Base-by-base conservation (phyloP, 768 basidiomycete species). In the Cystofilobasidium bisporidii region DNA sequence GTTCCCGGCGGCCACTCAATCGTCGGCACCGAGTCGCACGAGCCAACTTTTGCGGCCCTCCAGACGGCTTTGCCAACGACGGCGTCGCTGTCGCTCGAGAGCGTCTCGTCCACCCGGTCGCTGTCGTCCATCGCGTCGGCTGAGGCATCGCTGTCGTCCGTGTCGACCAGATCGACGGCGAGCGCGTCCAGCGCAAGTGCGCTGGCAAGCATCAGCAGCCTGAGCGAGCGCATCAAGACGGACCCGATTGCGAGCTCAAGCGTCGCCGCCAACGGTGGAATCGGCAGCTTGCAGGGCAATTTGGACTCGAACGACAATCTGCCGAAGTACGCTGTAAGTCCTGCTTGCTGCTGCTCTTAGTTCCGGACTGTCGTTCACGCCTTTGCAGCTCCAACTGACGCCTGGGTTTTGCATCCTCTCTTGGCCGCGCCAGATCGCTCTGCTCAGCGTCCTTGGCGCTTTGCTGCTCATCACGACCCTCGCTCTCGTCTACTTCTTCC, bases 381-480 rank as follows among this genome's bases (percentile, higher is more conserved):
- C 11, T 3, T 10, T 28, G 32, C 26, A 14, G 24, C n/a, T n/a
- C n/a, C n/a, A n/a, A 24, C 33, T 26, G 38, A 26, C 38, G 40
- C 24, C 30, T 20, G n/a, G n/a, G n/a, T n/a, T n/a, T n/a, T n/a
- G n/a, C n/a, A 3, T 15, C 26, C 62, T 15, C 18, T 22, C 17
- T 11, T 14, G 26, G 15, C 30, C 12, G 10, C 33, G 15, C 22
- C 56, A 69, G 68, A 65, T 57, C 40, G 68, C 63, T 10, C 68
- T 69, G 22, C 57, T 69, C 38, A 48, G 45, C n/a, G 63, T 69
- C 24, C 63, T 69, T 18, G 68, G 68, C 33, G 68, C 58, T 11
- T 47, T 64, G 22, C 57, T 69, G 24, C 50, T 64, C 32, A 63
- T 69, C 59, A 33, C 63, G 15, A 2, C 41, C 22, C 68, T 69